These are phyloP conservation scores for Mallotus nudiflorus DNA, from an alignment of 345 rosid species.

Conservation along the genomic window DNA sequence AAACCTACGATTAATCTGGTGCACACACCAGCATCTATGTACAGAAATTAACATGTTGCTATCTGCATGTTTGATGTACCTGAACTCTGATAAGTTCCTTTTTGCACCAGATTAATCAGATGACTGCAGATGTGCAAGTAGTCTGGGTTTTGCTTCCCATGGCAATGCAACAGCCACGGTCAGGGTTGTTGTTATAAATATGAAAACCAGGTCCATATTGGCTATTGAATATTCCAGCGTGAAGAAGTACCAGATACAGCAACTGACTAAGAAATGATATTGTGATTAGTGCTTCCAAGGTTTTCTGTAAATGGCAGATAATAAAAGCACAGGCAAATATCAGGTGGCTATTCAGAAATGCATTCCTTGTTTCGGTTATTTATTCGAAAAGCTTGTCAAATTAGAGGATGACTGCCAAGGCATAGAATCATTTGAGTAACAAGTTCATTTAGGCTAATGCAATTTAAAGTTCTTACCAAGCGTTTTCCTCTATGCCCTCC, in stretches of 20 bases:
- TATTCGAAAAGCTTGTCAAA: too few relatives aligned
- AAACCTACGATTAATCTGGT: background rate
- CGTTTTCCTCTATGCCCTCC: constrained; percentile 47
- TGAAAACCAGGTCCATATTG: constrained; percentile 16
- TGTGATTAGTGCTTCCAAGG: constrained; percentile 34
- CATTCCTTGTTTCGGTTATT: too few relatives aligned
- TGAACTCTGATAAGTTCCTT: background rate
- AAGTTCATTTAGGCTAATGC: too few relatives aligned
- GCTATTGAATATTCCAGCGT: constrained; percentile 16
- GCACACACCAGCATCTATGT: background rate
- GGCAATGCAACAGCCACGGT: background rate
- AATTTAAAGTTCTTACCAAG: constrained; percentile 26
- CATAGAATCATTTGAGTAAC: too few relatives aligned
- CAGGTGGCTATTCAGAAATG: background rate
- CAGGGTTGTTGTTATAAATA: constrained; percentile 11
- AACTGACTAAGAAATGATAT: constrained; percentile 35
- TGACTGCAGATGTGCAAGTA: background rate
- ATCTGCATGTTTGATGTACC: background rate
- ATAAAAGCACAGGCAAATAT: background rate
- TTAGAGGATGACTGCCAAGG: too few relatives aligned
- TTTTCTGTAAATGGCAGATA: constrained; percentile 30
- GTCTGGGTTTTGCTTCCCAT: background rate
- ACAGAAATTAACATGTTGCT: background rate
- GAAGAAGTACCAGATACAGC: constrained; percentile 28
- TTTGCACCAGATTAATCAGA: too few relatives aligned